A percentile compares a stretch with the other conserved stretches of the same genome.
phyloP scores from a whole-genome alignment of 2,329 filamentous ascomycete genomes.

The Botrytis tulipae region DNA sequence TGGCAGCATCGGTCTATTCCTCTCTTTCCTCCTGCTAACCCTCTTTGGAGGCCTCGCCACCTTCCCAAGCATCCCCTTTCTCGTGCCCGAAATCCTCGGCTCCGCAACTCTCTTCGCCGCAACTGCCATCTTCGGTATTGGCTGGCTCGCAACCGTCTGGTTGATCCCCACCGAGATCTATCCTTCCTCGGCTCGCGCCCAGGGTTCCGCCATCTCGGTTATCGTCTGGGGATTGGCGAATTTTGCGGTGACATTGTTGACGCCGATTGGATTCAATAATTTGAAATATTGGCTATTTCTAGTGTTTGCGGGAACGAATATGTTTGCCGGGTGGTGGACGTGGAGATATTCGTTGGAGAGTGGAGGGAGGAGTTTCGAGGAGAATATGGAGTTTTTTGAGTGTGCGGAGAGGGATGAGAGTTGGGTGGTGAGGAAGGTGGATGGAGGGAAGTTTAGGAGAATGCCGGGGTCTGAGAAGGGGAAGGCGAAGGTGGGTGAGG shows the following conservation, averaged over 20 bases:
- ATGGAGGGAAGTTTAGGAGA: slow-evolving; percentile 47
- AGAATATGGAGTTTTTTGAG: slow-evolving; percentile 48
- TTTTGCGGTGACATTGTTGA: slow-evolving; percentile 51
- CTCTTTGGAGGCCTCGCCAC: slow-evolving; percentile 51
- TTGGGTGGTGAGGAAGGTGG: slow-evolving; percentile 54
- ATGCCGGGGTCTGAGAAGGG: slow-evolving; percentile 29
- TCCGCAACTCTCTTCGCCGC: slow-evolving; percentile 54
- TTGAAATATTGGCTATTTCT: slow-evolving; percentile 57
- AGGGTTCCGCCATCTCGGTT: slow-evolving; percentile 64
- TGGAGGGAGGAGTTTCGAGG: slow-evolving; percentile 53
- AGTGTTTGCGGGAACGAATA: slow-evolving; percentile 54
- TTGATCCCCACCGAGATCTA: slow-evolving; percentile 61
- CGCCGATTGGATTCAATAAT: slow-evolving; percentile 60
- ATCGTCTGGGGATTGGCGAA: slow-evolving; percentile 58
- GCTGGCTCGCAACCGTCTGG: slow-evolving; percentile 60
- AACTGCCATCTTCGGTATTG: slow-evolving; percentile 59
- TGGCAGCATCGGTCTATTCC: slow-evolving; percentile 49
- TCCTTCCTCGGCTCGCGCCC: slow-evolving; percentile 57
- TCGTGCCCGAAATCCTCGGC: slow-evolving; percentile 50
- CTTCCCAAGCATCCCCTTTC: slow-evolving; percentile 41
- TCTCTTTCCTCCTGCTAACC: slow-evolving; percentile 51
- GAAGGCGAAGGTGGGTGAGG: slow-evolving; percentile 9
- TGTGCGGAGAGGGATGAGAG: slow-evolving; percentile 49
- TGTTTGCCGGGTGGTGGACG: slow-evolving; percentile 50
- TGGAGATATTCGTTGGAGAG: slow-evolving; percentile 58